Evolutionary conservation across 2,329 filamentous ascomycete genomes (phyloP).

Genomic region (Paraphaeosphaeria minitans): DNA sequence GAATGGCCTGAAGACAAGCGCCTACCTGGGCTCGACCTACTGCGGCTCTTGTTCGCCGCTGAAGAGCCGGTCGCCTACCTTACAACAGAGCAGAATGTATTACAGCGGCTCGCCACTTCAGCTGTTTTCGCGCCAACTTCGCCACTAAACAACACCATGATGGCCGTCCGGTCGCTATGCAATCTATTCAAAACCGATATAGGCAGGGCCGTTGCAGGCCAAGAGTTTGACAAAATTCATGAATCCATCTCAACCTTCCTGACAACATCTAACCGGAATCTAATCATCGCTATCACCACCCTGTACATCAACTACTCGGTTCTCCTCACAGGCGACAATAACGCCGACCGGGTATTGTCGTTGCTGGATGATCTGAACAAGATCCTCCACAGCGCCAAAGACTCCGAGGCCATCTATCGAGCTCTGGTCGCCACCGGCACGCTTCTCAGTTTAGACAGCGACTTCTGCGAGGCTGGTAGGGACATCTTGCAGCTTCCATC

Average conservation of each 20-base stretch:
- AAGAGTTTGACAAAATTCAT: conserved; percentile 65
- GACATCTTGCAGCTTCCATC: conserved; percentile 60
- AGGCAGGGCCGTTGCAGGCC: conserved; percentile 66
- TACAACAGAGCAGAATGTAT: conserved; percentile 61
- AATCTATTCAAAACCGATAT: conserved; percentile 81
- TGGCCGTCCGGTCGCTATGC: conserved; percentile 77
- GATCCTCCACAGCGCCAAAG: conserved; percentile 69
- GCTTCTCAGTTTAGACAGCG: conserved; percentile 65
- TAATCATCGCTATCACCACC: conserved; percentile 82
- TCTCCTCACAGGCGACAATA: conserved; percentile 60
- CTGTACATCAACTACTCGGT: conserved; percentile 85
- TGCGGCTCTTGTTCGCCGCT: conserved; percentile 78
- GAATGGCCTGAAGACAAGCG: conserved; percentile 81
- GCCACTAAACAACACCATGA: conserved; percentile 82
- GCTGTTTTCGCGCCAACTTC: conserved; percentile 63
- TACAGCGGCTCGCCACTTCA: conserved; percentile 63
- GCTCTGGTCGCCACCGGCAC: conserved; percentile 84
- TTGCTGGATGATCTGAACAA: conserved; percentile 66
- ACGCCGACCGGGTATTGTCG: conserved; percentile 56
- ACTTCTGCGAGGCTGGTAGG: conserved; percentile 63
- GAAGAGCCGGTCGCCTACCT: conserved; percentile 68
- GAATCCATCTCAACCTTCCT: conserved; percentile 67
- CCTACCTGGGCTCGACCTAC: conserved; percentile 81
- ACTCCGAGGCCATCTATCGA: conserved; percentile 84
- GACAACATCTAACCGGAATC: conserved; percentile 68